Base-by-base conservation (phyloP, 148 eudicot species). In the Linanthus parryae region DNA sequence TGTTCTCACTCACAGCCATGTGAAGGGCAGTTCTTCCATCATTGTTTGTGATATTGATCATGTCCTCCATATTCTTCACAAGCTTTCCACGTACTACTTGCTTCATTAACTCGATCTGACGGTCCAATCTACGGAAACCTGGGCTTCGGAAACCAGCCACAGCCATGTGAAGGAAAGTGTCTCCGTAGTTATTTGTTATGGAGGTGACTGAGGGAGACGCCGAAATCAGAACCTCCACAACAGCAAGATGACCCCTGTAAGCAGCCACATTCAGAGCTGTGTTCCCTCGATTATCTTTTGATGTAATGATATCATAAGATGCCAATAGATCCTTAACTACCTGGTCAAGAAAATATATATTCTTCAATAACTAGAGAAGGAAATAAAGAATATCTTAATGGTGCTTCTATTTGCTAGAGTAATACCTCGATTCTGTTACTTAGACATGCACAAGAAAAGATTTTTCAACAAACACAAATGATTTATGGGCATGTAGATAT, bases 11-110 rank as follows among this genome's bases (percentile, higher is more conserved):
- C 44, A 81, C 75, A 37, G 95, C 92, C 64, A 79, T 49, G 77
- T 91, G 97, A 38, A 91, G 75, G 31, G 86, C 79, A 5, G 97
- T 86, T 71, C 85, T 74, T 18, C 94, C 97, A 21, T 81, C 70
- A 1, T 66, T 66, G 69, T 91, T 86, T 55, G 22, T 53, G 27
- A 59, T 34, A 64, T 91, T 86, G 62, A 91, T 58, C 36, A 79
- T 52, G 46, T 86, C 71, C 42, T 76, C 48, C 56, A 83, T 41
- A 48, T 52, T n/a, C n/a, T n/a, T 62, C 28, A 69, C 46, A 9
- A 77, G 33, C 10, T 55, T 68, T 3, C 72, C 71, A 18, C 39
- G 5, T 3, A 70, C 67, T 17, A 91, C 52, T 29, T 56, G 64
- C 18, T 71, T 81, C 62, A 91, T 61, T 39, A 91, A 80, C 46